Conservation (phyloP, 192 early-diverging fungal species). For the Rhizoclosmatium globosum region DNA sequence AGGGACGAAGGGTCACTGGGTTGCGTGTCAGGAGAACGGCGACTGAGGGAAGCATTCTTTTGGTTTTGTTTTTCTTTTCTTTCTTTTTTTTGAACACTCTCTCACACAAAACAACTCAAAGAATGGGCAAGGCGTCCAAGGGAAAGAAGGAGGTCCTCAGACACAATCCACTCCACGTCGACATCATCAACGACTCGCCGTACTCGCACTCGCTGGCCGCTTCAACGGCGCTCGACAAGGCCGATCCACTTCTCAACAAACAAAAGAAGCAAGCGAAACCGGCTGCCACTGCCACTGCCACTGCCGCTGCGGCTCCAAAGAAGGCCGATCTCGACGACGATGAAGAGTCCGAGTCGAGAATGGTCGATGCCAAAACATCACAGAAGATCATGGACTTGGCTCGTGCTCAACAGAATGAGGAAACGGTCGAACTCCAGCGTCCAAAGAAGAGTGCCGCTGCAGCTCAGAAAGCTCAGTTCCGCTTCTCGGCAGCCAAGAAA, state of each 20-base stretch:
- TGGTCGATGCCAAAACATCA: conserved; percentile 90
- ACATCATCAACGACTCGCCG: conserved; percentile 60
- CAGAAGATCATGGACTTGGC: conserved; percentile 89
- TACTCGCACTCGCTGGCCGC: conserved; percentile 32
- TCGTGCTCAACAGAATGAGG: conserved; percentile 90
- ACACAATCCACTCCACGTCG: conserved; percentile 84
- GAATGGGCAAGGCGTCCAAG: conserved; percentile 36
- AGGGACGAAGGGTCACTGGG: conserved; percentile 70
- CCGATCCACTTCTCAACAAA: conserved; percentile 44
- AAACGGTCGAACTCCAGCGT: conserved; percentile 48
- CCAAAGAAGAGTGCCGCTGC: conserved; percentile 37
- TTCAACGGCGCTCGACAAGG: conserved; percentile 53
- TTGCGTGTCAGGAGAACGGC: conserved; percentile 75
- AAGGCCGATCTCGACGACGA: background rate
- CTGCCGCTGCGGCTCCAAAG: background rate
- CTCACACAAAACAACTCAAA: background rate
- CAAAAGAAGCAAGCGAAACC: background rate
- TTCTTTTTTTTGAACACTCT: conserved; percentile 17
- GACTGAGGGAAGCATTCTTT: conserved; percentile 24
- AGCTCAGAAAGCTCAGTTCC: conserved; percentile 5
- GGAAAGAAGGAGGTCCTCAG: conserved; percentile 49
- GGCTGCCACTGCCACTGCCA: background rate
- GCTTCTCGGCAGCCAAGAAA: background rate
- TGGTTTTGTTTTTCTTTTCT: background rate
- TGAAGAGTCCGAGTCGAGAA: background rate